Base-by-base conservation (phyloP, 2,329 filamentous ascomycete species). In the Juglanconis juglandina region DNA sequence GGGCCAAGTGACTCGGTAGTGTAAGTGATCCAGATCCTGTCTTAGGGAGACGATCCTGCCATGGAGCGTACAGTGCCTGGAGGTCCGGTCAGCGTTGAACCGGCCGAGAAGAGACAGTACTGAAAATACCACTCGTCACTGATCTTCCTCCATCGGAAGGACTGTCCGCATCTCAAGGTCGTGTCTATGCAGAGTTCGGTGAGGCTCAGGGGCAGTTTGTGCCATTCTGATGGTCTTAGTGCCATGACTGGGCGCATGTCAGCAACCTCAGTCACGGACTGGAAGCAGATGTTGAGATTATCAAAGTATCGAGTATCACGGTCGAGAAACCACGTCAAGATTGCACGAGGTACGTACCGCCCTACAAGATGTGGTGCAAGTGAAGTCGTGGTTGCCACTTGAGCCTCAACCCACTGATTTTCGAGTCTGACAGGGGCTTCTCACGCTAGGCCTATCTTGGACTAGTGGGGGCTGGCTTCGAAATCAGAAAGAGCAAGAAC, bases 121-220 rank as follows among this genome's bases (percentile, higher is more conserved):
- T 2, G 9, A 10, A 69, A 72, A 65, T 68, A 90, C 95, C 95
- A 99, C 79, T 94, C 89, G 72, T 93, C 87, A 48, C 87, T 83
- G 53, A 91, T 85, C 71, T 93, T 92, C 63, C 88, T 89, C 95
- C 95, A 99, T 78, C 94, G 88, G 68, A 99, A 99, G 0, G 94
- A 96, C 73, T 99, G 95, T 3, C 95, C 95, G 72, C 95, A 99
- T 64, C 94, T 88, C 39, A 99, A 79, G 0, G 92, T 96, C 0
- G 94, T 99, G 68, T 96, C 92, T 66, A 99, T 92, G 72, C 92
- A 97, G 4, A 99, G 84, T 72, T 99, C 95, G 4, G 87, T 85
- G 39, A 96, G 77, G 63, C 82, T 90, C 46, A 97, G 79, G 32
- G 95, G 92, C 66, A 99, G 77, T 77, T 91, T 96, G 65, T 86